Percentiles rank a stretch among this genome's conserved stretches.
phyloP scores from a whole-genome alignment of 768 basidiomycete genomes.

The Cubamyces lactineus region DNA sequence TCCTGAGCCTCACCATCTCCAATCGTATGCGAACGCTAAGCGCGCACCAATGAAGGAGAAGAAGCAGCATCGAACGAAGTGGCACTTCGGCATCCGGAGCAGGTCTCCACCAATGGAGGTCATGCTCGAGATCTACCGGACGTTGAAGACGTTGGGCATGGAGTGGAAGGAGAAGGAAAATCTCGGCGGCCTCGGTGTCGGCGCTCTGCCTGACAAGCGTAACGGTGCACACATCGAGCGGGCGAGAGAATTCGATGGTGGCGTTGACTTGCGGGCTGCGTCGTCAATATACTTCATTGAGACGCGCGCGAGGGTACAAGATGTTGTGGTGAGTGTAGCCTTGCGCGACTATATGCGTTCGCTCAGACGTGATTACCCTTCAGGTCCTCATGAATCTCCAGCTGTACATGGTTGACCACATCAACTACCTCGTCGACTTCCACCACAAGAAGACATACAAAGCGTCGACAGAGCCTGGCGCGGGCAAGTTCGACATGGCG shows the following conservation, averaged over 20 bases:
- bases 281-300: slow-evolving; percentile 90
- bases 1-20: slow-evolving; percentile 70
- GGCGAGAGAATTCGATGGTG: slow-evolving; percentile 62
- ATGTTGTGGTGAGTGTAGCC: slow-evolving; percentile 76
- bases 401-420: slow-evolving; percentile 93
- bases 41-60: slow-evolving; percentile 55
- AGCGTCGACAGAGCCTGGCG: slow-evolving; percentile 67
- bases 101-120: slow-evolving; percentile 98
- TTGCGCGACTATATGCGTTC: neutral
- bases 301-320: slow-evolving; percentile 85
- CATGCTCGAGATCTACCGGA: slow-evolving; percentile 97
- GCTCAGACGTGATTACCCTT: neutral
- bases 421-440: slow-evolving; percentile 98
- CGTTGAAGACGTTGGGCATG: slow-evolving; percentile 88
- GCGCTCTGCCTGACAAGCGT: slow-evolving; percentile 33
- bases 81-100: slow-evolving; percentile 98
- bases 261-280: slow-evolving; percentile 66
- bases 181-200: slow-evolving; percentile 69
- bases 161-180: slow-evolving; percentile 95
- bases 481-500: slow-evolving; percentile 72
- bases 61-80: slow-evolving; percentile 81
- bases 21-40: slow-evolving; percentile 63
- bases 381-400: slow-evolving; percentile 97
- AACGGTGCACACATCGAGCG: slow-evolving; percentile 57
- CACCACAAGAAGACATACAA: slow-evolving; percentile 95